Base-by-base conservation (phyloP, 192 early-diverging fungal species). In the Gryganskiella cystojenkinii region DNA sequence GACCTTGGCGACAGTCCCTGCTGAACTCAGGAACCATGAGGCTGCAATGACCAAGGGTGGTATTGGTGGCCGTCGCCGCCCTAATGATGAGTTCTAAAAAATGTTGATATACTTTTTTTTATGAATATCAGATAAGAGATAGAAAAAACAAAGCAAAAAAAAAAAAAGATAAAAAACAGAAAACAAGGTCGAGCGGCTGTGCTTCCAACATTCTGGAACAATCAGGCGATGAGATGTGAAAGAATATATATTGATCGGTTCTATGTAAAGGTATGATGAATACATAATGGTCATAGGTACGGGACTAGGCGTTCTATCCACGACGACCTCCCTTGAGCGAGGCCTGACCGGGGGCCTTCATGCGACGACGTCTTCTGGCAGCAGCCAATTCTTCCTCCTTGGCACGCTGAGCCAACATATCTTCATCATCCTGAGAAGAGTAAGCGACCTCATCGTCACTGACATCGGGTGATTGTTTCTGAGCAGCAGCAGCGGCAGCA, bases 21-120 rank as follows among this genome's bases (percentile, higher is more conserved):
- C 86, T 1, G 97, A 97, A 79, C 84, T 99, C 24, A 89, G 92
- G 4, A 87, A 81, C 52, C 96, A 98, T 73, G 86, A 93, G 66
- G 91, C 90, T 30, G 95, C 95, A 1, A 94, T 94, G 85, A 89
- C 89, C 13, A 93, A 93, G 61, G 86, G 87, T 7, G 91, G 90
- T 25, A 64, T 81, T 33, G 85, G 87, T 31, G 87, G 81, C 56
- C 68, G 85, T 8, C 90, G 89, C 53, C 76, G 87, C 55, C 79
- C 75, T 28, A 81, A 83, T 37, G 87, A 88, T 27, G 85, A 88
- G 57, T 76, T 76, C 30, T 76, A 61, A 46, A 40, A 7, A 6
- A 13, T 27, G 4, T 27, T 13, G 15, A 3, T 54, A 30, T 54
- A 13, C 9, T 20, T 54, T 54, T 7, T 28, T 54, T 28, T 54